Evolutionary conservation across 495 filamentous ascomycete genomes (phyloP).

Genomic region (Geopyxis carbonaria): DNA sequence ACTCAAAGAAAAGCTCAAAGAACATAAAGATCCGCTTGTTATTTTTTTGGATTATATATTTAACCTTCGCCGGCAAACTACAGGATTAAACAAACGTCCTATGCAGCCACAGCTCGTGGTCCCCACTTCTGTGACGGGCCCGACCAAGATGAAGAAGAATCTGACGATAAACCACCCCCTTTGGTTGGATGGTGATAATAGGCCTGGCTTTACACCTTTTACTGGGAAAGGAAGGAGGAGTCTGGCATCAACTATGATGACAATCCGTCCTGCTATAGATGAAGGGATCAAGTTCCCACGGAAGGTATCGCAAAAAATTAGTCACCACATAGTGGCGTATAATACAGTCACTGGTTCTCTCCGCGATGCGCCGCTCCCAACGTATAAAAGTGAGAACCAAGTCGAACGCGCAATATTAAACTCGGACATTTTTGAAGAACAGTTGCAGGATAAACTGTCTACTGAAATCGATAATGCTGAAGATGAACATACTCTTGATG

Average conservation of each 20-base stretch:
- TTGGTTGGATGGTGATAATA: slow-evolving; percentile 10
- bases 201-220: slow-evolving; percentile 1
- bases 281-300: background rate
- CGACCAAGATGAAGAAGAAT: slow-evolving; percentile 8
- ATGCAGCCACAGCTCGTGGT: slow-evolving; percentile 19
- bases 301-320: slow-evolving; percentile 10
- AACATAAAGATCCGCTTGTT: slow-evolving; percentile 10
- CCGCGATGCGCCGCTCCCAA: slow-evolving; percentile 17
- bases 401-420: background rate
- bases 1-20: background rate
- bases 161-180: slow-evolving; percentile 10
- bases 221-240: background rate
- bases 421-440: background rate
- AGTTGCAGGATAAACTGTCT: background rate
- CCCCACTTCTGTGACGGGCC: slow-evolving; percentile 12
- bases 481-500: background rate
- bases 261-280: background rate
- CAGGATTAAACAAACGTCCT: background rate
- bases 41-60: slow-evolving; percentile 21
- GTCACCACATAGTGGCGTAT: slow-evolving; percentile 19
- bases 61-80: slow-evolving; percentile 10
- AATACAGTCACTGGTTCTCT: slow-evolving; percentile 13
- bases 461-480: background rate
- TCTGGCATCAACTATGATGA: background rate
- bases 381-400: background rate